Percentiles rank a stretch among this genome's conserved stretches.
Conservation (phyloP, 305 asterid genomes). For the Solanum hybrid region DNA sequence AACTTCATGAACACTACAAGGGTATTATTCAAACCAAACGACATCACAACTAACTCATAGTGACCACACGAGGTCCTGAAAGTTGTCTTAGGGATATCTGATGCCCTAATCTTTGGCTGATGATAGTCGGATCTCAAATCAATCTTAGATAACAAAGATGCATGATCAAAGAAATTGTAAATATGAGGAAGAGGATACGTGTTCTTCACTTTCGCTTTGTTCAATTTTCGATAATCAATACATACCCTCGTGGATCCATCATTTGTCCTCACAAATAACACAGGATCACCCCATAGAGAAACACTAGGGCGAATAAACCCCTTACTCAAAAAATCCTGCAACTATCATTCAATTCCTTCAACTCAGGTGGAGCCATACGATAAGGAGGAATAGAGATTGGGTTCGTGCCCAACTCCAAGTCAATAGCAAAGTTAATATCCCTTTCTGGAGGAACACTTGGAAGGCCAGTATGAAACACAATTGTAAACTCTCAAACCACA, state of each 20-base stretch:
- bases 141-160: too few species aligned
- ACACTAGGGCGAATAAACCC: not conserved
- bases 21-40: not conserved
- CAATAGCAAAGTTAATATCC: not conserved
- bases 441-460: not conserved
- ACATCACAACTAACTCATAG: not conserved
- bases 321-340: not conserved
- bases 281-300: not conserved
- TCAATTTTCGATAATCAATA: not conserved
- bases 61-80: too few species aligned
- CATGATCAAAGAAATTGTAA: not conserved
- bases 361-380: not conserved
- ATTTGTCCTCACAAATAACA: not conserved
- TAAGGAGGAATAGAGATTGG: not conserved
- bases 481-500: not conserved
- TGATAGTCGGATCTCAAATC: not conserved
- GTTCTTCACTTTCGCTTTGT: not conserved
- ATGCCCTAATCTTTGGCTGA: not conserved
- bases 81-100: not conserved
- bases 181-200: not conserved
- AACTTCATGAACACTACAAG: not conserved
- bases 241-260: not conserved
- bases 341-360: not conserved
- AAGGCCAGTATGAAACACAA: not conserved
- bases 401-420: not conserved